Conservation (phyloP, 2,329 filamentous ascomycete genomes). For the Nigrospora sphaerica region DNA sequence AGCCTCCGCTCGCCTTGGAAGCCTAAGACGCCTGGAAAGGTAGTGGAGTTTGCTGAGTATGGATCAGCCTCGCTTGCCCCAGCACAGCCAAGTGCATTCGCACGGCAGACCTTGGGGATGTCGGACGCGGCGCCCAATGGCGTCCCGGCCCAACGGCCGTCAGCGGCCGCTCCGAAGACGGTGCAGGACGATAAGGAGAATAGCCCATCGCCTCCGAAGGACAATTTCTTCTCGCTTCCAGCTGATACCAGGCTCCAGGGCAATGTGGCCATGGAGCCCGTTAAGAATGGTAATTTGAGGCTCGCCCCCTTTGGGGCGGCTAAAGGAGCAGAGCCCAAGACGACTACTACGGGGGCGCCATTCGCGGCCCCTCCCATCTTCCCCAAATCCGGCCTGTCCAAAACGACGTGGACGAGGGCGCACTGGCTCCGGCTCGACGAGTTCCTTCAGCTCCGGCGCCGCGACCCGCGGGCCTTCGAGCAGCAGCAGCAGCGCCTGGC, state of each 20-base stretch:
- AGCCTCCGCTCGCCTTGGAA: slow-evolving; percentile 51
- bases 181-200: slow-evolving; percentile 7
- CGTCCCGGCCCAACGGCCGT: slow-evolving; percentile 5
- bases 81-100: slow-evolving; percentile 19
- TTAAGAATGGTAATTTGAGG: no score
- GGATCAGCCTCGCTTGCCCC: slow-evolving; percentile 38
- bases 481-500: slow-evolving; percentile 14
- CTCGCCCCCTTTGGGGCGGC: no score
- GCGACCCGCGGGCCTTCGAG: slow-evolving; percentile 30
- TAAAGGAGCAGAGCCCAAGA: no score
- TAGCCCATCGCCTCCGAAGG: slow-evolving; percentile 11
- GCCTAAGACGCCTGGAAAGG: slow-evolving; percentile 48
- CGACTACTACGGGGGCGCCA: no score
- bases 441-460: slow-evolving; percentile 40
- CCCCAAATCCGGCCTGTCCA: slow-evolving; percentile 22
- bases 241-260: slow-evolving; percentile 1
- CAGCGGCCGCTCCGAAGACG: neutral
- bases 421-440: slow-evolving; percentile 49
- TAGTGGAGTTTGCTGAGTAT: slow-evolving; percentile 51
- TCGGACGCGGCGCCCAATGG: slow-evolving; percentile 3
- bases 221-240: neutral
- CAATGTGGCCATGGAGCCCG: neutral
- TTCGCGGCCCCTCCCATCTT: no score
- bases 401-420: slow-evolving; percentile 37
- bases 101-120: slow-evolving; percentile 5